Evolutionary conservation across 805 yeast genomes (phyloP).

Genomic region (Wickerhamomyces hampshirensis): DNA sequence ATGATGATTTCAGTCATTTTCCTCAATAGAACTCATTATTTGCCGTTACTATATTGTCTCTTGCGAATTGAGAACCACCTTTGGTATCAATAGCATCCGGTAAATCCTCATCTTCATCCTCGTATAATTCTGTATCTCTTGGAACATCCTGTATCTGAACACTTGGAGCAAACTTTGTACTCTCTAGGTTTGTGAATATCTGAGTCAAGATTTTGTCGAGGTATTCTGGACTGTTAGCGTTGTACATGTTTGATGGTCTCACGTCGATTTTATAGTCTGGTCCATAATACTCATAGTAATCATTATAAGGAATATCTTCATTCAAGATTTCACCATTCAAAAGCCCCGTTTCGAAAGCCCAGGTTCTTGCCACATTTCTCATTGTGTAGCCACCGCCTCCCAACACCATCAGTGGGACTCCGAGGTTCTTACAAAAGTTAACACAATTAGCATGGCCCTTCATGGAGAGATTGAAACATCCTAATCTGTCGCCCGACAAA

Average conservation of each 20-base stretch:
- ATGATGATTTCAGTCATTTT: no score
- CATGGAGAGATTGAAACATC: constrained; percentile 92
- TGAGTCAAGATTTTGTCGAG: constrained; percentile 77
- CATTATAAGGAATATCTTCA: constrained; percentile 66
- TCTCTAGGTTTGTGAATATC: constrained; percentile 72
- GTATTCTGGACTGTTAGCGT: constrained; percentile 91
- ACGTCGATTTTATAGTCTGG: constrained; percentile 96
- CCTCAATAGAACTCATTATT: constrained; percentile 64
- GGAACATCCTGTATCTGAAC: constrained; percentile 92
- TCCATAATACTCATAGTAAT: constrained; percentile 94
- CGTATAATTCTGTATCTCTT: constrained; percentile 78
- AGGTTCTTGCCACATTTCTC: constrained; percentile 90
- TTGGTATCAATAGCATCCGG: constrained; percentile 76
- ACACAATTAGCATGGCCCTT: constrained; percentile 96
- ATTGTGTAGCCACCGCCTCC: constrained; percentile 99
- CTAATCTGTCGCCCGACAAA: constrained; percentile 89
- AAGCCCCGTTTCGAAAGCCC: constrained; percentile 92
- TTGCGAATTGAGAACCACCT: constrained; percentile 85
- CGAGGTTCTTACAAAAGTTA: constrained; percentile 77
- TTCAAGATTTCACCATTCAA: constrained; percentile 76
- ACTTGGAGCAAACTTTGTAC: constrained; percentile 95
- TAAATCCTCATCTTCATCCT: constrained; percentile 83
- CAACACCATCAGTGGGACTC: constrained; percentile 85
- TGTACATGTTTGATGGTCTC: constrained; percentile 93
- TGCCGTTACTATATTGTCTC: constrained; percentile 68